Evolutionary conservation across 2,329 filamentous ascomycete genomes (phyloP), one percentile per base, ranked within the genome.

Genomic region (Teratosphaeria pseudoeucalypti): DNA sequence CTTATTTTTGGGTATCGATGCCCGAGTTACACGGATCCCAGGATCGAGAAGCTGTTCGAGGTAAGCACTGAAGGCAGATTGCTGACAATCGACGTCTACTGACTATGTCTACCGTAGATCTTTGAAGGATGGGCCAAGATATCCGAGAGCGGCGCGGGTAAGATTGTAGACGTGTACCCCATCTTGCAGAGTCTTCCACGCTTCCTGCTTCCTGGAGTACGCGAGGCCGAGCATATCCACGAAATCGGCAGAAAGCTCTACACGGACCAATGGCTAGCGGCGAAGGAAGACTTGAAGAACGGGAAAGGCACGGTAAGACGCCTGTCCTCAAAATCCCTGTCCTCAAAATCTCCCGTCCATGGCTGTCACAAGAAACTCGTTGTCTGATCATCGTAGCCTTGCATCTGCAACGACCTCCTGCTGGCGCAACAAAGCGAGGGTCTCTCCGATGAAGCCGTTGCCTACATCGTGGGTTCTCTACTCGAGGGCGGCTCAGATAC

Each of bases 1-100:
- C 80, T 82, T 72, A 71, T 79, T 0, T 82, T 78, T 57, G 79
- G 62, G 39, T 68, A 60, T 64, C 74, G 78, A 9, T 74, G 74
- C 1, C 67, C 72, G 0, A 73, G 66, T 0, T 71, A 76, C 60
- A 72, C 78, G 7, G 74, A 81, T 55, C 67, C 71, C 5, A 73
- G 74, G 23, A 68, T 80, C 55, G 70, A 73, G 61, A 73, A 78
- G 60, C 69, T 81, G 2, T 78, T 77, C 49, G 68, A 75, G 34
- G 75, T 74, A 47, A 39, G 37, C 12, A 11, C 12, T 3, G 3
- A 11, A 39, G 16, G 11, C 37, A 39, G 37, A 11, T 12, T 39
- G 10, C 10, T 16, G 37, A 39, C 4, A 16, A 9, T 39, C 16
- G 10, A 11, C 37, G 12, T 11, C 3, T 6, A 16, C 37, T 39